These are phyloP conservation scores for Irpex sp. DNA, from an alignment of 1,284 basidiomycete species.

Conservation along the genomic window DNA sequence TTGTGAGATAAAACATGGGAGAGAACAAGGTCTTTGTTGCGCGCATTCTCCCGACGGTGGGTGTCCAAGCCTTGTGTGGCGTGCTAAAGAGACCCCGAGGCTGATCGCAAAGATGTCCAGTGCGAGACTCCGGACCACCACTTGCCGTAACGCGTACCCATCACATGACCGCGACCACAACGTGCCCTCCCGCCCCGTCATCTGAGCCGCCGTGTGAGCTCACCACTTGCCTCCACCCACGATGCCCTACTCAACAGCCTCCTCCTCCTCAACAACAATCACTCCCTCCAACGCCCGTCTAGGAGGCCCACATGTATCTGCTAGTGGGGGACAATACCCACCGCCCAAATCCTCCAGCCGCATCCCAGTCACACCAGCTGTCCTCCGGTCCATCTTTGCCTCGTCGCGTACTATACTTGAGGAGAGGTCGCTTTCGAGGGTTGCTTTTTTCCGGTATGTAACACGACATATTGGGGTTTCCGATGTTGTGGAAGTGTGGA, in stretches of 20 bases:
- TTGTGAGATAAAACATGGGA: not conserved
- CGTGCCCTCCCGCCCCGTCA: no score
- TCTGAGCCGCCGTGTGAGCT: no score
- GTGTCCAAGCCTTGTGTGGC: not conserved
- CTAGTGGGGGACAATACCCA: constrained; percentile 12
- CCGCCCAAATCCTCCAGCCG: constrained; percentile 41
- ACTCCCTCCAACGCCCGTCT: constrained; percentile 4
- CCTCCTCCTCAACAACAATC: constrained; percentile 4
- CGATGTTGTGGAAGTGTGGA: no score
- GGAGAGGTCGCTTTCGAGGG: constrained; percentile 74
- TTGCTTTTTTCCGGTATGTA: constrained; percentile 76
- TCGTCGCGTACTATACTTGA: constrained; percentile 75
- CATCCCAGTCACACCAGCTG: constrained; percentile 77
- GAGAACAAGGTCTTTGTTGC: not conserved
- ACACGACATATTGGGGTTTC: no score
- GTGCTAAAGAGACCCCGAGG: not conserved
- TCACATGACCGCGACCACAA: constrained; percentile 4
- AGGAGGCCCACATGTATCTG: constrained; percentile 4
- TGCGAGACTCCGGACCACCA: not conserved
- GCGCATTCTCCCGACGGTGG: not conserved
- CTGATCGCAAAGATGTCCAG: not conserved
- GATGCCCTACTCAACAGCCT: not conserved
- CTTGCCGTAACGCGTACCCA: not conserved
- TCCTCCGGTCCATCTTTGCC: constrained; percentile 76
- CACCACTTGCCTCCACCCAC: not conserved